Evolutionary conservation across 495 filamentous ascomycete species (phyloP), one percentile per base, ranked within the genome.

Genomic region (Beverwykella pulmonaria): DNA sequence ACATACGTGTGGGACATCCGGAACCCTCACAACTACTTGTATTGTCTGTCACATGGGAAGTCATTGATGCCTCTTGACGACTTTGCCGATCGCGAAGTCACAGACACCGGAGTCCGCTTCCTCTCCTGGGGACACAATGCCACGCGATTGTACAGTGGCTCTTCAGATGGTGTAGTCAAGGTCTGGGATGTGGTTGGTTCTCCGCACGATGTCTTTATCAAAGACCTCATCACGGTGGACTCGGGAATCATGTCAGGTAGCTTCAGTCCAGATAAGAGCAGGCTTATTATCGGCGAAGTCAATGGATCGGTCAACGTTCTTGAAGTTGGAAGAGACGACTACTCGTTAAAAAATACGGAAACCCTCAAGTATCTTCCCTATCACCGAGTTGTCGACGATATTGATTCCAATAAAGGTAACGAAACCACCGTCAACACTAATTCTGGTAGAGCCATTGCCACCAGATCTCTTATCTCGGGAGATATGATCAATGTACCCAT

Each of bases 1-100:
- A 89, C 88, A 0, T 93, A 95, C 70, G 82, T 97, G 2, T 98
- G 91, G 90, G 94, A 98, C 72, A 80, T 81, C 10, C 86, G 92
- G 0, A 80, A 78, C 12, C 79, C 80, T 0, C 72, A 79, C 15
- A 56, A 78, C 46, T 79, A 87, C 0, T 81, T 97, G 25, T 89
- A 90, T 70, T 75, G 81, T 22, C 80, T 98, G 0, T 58, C 74
- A 8, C 94, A 98, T 72, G 90, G 87, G 0, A 79, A 79, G 0
- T 84, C 92, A 0, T 71, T 93, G 0, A 86, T 87, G 49, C 86
- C 88, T 23, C 77, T 87, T 0, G 77, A 84, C 32, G 83, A 82
- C 27, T 72, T 82, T 25, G 60, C 84, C 0, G 71, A 82, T 22
- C 78, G 86, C 20, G 92, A 95, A 67, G 68, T 81, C 4, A 84